Evolutionary conservation across 169 alveolate species (phyloP).

Genomic region (Eimeria mitis): DNA sequence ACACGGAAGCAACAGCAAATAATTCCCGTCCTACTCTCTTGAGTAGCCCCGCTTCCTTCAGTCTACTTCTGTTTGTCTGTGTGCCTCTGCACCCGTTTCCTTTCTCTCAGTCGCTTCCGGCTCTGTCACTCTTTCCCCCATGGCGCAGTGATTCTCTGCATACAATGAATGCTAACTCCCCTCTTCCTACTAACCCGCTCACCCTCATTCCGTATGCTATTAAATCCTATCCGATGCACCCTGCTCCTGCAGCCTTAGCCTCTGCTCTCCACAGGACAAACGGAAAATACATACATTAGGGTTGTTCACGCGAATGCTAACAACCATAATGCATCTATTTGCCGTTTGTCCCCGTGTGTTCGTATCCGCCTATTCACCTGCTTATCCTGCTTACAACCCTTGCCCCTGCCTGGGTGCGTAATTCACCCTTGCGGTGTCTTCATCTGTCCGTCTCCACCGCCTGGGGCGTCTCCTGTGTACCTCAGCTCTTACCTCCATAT

Average conservation of each 20-base stretch:
- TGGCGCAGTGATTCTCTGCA: background rate
- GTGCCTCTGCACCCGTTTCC: no score
- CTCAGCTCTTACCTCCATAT: background rate
- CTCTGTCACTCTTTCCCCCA: no score
- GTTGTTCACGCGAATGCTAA: background rate
- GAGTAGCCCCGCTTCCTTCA: no score
- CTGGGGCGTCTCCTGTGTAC: background rate
- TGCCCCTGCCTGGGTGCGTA: background rate
- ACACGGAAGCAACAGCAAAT: background rate
- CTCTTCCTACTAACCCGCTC: background rate
- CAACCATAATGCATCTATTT: background rate
- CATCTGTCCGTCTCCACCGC: background rate
- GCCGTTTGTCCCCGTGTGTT: background rate
- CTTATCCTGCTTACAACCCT: background rate
- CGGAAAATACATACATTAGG: no score
- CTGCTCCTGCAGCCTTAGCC: background rate
- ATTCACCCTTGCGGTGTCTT: background rate
- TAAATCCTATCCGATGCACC: background rate
- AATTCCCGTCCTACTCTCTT: no score
- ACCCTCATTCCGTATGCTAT: background rate
- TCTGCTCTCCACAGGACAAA: no score
- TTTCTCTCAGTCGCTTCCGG: no score
- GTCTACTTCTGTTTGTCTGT: no score
- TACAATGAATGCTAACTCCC: background rate
- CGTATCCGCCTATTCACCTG: background rate